These are phyloP conservation scores for Fusarium cyanostomum DNA, from an alignment of 2,329 filamentous ascomycete genomes.

Conservation along the genomic window DNA sequence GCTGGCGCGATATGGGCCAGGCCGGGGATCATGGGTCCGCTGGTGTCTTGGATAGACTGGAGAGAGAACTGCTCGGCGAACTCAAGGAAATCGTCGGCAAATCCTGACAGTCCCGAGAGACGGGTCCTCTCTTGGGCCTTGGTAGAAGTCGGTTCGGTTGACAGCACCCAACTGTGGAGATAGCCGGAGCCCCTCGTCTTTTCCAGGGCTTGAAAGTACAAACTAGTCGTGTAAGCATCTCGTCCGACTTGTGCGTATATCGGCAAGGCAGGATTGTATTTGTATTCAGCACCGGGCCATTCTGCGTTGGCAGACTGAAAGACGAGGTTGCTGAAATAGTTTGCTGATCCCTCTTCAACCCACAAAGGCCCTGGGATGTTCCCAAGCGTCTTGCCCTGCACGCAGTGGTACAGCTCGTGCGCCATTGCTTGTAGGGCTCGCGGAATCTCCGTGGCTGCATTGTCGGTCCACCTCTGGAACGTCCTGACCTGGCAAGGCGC, in stretches of 20 bases:
- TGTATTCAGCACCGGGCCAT: slow-evolving; percentile 15
- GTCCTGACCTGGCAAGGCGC: slow-evolving; percentile 15
- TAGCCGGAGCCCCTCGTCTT: background rate
- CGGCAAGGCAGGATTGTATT: slow-evolving; percentile 18
- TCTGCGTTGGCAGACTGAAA: slow-evolving; percentile 16
- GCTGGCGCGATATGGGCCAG: background rate
- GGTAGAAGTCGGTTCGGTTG: background rate
- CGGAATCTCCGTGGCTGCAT: background rate
- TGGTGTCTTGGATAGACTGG: slow-evolving; percentile 17
- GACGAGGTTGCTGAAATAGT: slow-evolving; percentile 29
- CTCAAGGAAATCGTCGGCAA: slow-evolving; percentile 4
- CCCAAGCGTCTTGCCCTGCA: slow-evolving; percentile 2
- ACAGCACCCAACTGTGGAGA: slow-evolving; percentile 12
- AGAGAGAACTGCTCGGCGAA: slow-evolving; percentile 17
- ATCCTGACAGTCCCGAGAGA: background rate
- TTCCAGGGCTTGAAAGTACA: slow-evolving; percentile 23
- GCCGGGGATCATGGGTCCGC: background rate
- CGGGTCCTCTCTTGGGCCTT: background rate
- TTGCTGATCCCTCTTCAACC: slow-evolving; percentile 21
- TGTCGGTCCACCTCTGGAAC: slow-evolving; percentile 10
- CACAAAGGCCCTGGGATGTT: background rate
- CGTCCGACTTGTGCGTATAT: slow-evolving; percentile 15
- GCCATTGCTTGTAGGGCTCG: slow-evolving; percentile 14
- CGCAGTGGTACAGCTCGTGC: slow-evolving; percentile 30
- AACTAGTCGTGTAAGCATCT: slow-evolving; percentile 4